Evolutionary conservation across 108 stramenopile species (phyloP).

Genomic region (Aurantiochytrium sp.): DNA sequence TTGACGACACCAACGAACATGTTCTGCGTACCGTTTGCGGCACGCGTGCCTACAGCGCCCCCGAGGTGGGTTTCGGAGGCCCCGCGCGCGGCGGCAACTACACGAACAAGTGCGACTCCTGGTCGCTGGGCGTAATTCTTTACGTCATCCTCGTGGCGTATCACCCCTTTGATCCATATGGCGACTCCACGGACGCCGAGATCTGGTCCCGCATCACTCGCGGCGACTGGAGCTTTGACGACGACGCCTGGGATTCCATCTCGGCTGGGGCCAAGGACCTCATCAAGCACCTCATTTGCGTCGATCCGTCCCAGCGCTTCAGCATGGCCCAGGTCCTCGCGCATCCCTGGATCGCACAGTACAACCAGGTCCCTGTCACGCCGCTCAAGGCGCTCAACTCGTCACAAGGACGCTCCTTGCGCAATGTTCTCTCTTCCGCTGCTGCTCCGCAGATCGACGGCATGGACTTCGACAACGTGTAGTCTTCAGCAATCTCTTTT

Average conservation of each 20-base stretch:
- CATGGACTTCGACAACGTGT: constrained; percentile 19
- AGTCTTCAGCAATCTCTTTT: not conserved
- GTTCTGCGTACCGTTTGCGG: constrained; percentile 40
- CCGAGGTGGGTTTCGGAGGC: constrained; percentile 35
- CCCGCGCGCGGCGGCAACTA: constrained; percentile 29
- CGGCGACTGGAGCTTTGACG: constrained; percentile 26
- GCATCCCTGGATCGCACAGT: constrained; percentile 37
- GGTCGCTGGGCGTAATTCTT: constrained; percentile 44
- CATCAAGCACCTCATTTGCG: constrained; percentile 27
- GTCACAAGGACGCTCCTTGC: not conserved
- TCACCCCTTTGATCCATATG: constrained; percentile 44
- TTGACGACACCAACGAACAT: not conserved
- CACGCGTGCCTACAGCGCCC: constrained; percentile 44
- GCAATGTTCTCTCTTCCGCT: not conserved
- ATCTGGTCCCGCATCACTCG: constrained; percentile 28
- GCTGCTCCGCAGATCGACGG: not conserved
- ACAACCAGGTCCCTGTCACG: not conserved
- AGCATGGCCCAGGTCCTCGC: constrained; percentile 20
- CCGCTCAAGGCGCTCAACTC: not conserved
- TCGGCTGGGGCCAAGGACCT: constrained; percentile 32
- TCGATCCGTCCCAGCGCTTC: constrained; percentile 15
- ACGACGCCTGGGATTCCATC: not conserved
- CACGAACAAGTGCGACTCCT: constrained; percentile 41
- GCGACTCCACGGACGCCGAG: not conserved
- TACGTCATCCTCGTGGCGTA: constrained; percentile 47